These are phyloP conservation scores for Balansia obtecta DNA, from an alignment of 2,329 filamentous ascomycete genomes.

Conservation along the genomic window DNA sequence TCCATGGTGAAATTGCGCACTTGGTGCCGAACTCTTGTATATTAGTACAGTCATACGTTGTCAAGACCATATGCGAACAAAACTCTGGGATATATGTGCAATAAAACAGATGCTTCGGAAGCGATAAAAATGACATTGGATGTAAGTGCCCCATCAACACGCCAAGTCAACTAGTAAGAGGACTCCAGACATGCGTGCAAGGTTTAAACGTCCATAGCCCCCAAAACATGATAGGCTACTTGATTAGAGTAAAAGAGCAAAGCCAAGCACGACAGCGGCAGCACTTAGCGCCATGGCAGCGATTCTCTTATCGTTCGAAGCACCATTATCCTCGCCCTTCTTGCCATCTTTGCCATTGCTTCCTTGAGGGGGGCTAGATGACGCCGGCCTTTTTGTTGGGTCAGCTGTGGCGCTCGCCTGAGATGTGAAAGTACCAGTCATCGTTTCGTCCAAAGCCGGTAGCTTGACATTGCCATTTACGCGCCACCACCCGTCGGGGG, in stretches of 20 bases:
- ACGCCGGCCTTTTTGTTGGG: slow-evolving; percentile 4
- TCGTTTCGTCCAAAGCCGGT: slow-evolving; percentile 52
- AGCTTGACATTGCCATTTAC: slow-evolving; percentile 58
- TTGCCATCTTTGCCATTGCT: slow-evolving; percentile 4
- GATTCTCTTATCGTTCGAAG: slow-evolving; percentile 15
- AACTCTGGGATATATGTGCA: neutral
- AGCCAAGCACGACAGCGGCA: slow-evolving; percentile 16
- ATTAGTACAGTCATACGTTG: neutral
- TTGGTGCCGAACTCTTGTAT: neutral
- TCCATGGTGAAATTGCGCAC: neutral
- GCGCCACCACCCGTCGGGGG: slow-evolving; percentile 64
- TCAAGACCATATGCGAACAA: neutral
- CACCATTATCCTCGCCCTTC: slow-evolving; percentile 7
- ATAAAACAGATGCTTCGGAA: neutral
- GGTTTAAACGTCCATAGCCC: neutral
- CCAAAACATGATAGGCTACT: neutral
- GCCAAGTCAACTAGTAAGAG: neutral
- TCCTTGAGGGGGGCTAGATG: neutral
- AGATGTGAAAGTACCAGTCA: slow-evolving; percentile 16
- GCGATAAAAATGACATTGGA: neutral
- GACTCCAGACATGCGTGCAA: neutral
- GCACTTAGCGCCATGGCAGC: slow-evolving; percentile 17
- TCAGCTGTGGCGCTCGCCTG: slow-evolving; percentile 9
- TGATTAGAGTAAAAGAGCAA: slow-evolving; percentile 10
- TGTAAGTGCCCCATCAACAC: neutral